Base-by-base conservation (phyloP, 2,329 filamentous ascomycete species). In the Epichloe sibirici region DNA sequence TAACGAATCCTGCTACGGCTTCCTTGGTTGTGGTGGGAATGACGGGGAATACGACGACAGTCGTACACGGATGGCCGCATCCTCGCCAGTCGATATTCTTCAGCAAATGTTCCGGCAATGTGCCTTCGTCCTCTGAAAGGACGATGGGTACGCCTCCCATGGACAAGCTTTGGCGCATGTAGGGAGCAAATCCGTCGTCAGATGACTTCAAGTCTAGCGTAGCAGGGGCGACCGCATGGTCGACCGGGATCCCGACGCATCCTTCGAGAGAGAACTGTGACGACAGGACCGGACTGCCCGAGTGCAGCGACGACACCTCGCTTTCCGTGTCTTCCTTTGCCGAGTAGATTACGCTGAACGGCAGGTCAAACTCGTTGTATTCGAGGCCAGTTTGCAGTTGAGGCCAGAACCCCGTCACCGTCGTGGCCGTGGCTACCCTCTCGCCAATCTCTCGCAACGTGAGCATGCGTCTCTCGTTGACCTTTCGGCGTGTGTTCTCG, bases 401-500 rank as follows among this genome's bases (percentile, higher is more conserved):
- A 1, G 73, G 71, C 87, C 88, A 93, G 63, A 91, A 91, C 11
- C 73, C 74, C 61, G 81, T 82, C 2, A 90, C 76, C 55, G 86
- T 84, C 47, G 83, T 76, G n/a, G 87, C 86, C 15, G 78, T 72
- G 2, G 85, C 81, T 4, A 85, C 90, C 54, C 78, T 81, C 66
- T 91, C 86, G 48, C 87, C 86, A 45, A 91, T 80, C 62, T 90
- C 86, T 42, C 85, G 78, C 39, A 93, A 69, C 0, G 85, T 89
- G 28, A 88, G 73, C 87, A 91, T 90, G 46, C 87, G 77, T 51
- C 88, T 74, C 67, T 91, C 87, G 2, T 85, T 86, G 55, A 93
- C 82, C 61, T 87, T 88, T 21, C 86, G 77, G 23, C 85, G 71
- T 1, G 88, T 93, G 62, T 90, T 89, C 58, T 93, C 88, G 58